These are phyloP conservation scores for Acmispon strigosus DNA, from an alignment of 306 rosid genomes.

Conservation along the genomic window DNA sequence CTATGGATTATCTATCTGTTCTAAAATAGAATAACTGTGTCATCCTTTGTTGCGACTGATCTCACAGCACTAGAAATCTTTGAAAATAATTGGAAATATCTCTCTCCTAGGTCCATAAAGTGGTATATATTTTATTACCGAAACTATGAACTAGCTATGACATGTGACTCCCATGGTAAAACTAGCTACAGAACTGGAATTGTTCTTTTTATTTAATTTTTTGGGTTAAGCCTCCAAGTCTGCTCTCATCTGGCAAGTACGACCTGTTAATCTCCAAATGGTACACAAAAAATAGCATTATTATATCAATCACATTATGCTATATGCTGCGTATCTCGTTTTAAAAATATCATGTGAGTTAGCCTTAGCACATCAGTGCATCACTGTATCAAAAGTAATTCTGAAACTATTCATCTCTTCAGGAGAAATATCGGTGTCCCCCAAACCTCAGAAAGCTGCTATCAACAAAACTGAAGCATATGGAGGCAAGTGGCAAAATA, in stretches of 20 bases:
- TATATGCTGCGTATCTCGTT: slow-evolving; percentile 7
- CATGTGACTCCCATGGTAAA: background rate
- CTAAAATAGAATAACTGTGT: slow-evolving; percentile 2
- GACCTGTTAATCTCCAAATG: background rate
- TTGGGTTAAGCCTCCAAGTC: background rate
- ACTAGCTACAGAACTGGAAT: background rate
- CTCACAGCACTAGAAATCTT: background rate
- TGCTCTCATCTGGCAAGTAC: background rate
- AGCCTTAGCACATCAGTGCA: slow-evolving; percentile 3
- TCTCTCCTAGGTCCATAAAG: background rate
- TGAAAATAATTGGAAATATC: background rate
- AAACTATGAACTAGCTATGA: background rate
- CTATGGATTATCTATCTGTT: background rate
- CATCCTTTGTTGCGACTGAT: slow-evolving; percentile 8
- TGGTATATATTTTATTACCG: background rate
- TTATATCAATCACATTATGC: background rate
- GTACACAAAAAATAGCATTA: background rate
- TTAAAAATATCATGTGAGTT: background rate
- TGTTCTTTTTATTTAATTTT: background rate
- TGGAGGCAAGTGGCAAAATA: slow-evolving; percentile 70
- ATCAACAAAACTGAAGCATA: slow-evolving; percentile 69
- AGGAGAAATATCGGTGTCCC: slow-evolving; percentile 79
- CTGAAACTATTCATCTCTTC: slow-evolving; percentile 19
- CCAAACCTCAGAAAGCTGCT: slow-evolving; percentile 66
- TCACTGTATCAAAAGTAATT: slow-evolving; percentile 8